Evolutionary conservation across 169 alveolate genomes (phyloP), one percentile per base, ranked within the genome.

Genomic region (Eimeria necatrix): DNA sequence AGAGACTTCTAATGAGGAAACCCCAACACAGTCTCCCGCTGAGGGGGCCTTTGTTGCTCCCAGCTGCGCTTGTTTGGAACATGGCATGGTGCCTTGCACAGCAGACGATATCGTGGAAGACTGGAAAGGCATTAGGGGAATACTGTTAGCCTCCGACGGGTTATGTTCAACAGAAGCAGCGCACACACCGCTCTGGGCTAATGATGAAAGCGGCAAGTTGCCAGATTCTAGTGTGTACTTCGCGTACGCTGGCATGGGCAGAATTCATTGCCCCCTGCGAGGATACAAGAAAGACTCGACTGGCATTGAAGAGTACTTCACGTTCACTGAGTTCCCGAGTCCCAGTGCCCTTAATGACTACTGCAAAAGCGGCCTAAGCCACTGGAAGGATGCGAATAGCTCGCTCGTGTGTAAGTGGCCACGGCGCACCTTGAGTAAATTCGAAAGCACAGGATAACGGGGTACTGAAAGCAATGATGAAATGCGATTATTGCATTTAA

Each of bases 31-130:
- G 22, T 7, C 18, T 6, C 60, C 24, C 6, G 2, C 20, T 3
- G 90, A 4, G 14, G 90, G 71, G 9, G 2, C 71, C 8, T 53
- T 49, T 26, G 20, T 6, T 49, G 73, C 71, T 10, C 73, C 71
- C 61, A 81, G 90, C 52, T 81, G 90, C 24, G 49, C 90, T 5
- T 81, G 90, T 71, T 81, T 81, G 46, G 90, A 81, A 9, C 48
- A 51, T 1, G 73, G 90, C 18, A 46, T 81, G 71, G 90, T 51
- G 73, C 90, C 90, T 4, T 81, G 90, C 90, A 81, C 53, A 52
- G 90, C 90, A n/a, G 71, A 81, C 16, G 90, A 81, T 51, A 81
- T 81, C 22, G 22, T 81, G 68, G 73, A 81, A 52, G 90, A 81
- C 73, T 81, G 90, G 90, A 49, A 20, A n/a, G 52, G 24, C 22